These are phyloP conservation scores for Trifolium subterraneum DNA, from an alignment of 306 rosid genomes.

Conservation along the genomic window DNA sequence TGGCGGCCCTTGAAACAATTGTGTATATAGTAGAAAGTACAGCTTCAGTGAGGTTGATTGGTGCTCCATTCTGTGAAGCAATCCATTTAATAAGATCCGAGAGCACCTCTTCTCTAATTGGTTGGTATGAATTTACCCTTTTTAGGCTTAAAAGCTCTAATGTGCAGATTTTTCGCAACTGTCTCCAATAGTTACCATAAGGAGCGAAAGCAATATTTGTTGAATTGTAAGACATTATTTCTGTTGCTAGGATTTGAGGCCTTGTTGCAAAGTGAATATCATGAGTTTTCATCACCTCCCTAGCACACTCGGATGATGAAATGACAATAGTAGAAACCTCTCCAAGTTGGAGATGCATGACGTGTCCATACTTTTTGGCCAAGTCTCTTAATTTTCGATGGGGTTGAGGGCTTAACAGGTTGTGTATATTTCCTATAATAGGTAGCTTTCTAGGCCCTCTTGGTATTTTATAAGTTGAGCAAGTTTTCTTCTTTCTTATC, in stretches of 20 bases:
- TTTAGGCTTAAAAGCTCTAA: slow-evolving; percentile 46
- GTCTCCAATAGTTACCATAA: slow-evolving; percentile 51
- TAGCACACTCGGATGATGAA: slow-evolving; percentile 51
- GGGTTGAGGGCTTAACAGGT: slow-evolving; percentile 25
- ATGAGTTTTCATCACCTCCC: slow-evolving; percentile 49
- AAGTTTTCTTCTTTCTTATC: neutral
- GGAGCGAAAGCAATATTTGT: slow-evolving; percentile 37
- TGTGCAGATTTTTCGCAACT: slow-evolving; percentile 38
- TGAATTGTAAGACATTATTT: slow-evolving; percentile 31
- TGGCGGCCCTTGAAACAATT: slow-evolving; percentile 41
- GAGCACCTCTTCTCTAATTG: slow-evolving; percentile 46
- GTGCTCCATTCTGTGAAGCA: slow-evolving; percentile 18
- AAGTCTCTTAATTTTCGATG: slow-evolving; percentile 47
- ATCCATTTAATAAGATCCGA: slow-evolving; percentile 26
- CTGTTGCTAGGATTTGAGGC: slow-evolving; percentile 24
- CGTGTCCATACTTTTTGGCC: slow-evolving; percentile 47
- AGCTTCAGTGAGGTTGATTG: slow-evolving; percentile 44
- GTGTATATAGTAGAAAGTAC: neutral
- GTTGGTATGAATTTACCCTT: slow-evolving; percentile 36
- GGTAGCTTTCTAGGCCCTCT: slow-evolving; percentile 52
- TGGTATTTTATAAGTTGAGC: slow-evolving; percentile 35
- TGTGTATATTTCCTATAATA: slow-evolving; percentile 41
- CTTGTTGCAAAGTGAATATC: slow-evolving; percentile 48
- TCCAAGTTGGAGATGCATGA: slow-evolving; percentile 56
- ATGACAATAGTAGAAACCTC: slow-evolving; percentile 46